phyloP scores from a whole-genome alignment of 768 basidiomycete genomes.

The Termitomyces sp. region DNA sequence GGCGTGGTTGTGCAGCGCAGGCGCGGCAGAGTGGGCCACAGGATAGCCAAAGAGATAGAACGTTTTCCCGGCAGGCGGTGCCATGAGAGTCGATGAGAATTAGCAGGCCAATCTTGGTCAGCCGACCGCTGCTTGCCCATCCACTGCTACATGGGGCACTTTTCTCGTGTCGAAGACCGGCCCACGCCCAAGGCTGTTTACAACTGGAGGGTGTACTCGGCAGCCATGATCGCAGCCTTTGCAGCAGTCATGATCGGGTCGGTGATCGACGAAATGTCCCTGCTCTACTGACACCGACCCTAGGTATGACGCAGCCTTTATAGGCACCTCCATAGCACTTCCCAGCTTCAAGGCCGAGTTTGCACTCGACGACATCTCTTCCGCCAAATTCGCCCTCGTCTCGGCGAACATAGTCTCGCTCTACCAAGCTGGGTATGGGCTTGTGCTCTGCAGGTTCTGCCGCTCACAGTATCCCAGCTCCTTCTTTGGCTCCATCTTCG shows the following conservation, averaged over 20 bases:
- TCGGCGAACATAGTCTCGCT: constrained; percentile 41
- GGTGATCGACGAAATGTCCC: background rate
- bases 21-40: constrained; percentile 28
- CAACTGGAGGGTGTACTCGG: constrained; percentile 35
- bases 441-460: background rate
- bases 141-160: constrained; percentile 11
- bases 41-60: constrained; percentile 29
- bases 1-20: constrained; percentile 25
- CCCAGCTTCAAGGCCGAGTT: constrained; percentile 40
- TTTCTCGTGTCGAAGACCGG: constrained; percentile 18
- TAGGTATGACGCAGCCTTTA: constrained; percentile 39
- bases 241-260: constrained; percentile 37
- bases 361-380: constrained; percentile 25
- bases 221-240: constrained; percentile 26
- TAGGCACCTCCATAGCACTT: constrained; percentile 38
- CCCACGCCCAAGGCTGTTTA: constrained; percentile 27
- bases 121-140: background rate
- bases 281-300: background rate
- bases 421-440: constrained; percentile 36
- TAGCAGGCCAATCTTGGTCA: too few species aligned
- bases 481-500: constrained; percentile 35
- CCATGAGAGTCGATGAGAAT: background rate
- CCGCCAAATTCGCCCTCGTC: constrained; percentile 24
- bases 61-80: constrained; percentile 8
- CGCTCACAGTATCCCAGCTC: constrained; percentile 15